Evolutionary conservation across 1,284 basidiomycete genomes (phyloP), one percentile per base, ranked within the genome.

Genomic region (Ustilago loliicola): DNA sequence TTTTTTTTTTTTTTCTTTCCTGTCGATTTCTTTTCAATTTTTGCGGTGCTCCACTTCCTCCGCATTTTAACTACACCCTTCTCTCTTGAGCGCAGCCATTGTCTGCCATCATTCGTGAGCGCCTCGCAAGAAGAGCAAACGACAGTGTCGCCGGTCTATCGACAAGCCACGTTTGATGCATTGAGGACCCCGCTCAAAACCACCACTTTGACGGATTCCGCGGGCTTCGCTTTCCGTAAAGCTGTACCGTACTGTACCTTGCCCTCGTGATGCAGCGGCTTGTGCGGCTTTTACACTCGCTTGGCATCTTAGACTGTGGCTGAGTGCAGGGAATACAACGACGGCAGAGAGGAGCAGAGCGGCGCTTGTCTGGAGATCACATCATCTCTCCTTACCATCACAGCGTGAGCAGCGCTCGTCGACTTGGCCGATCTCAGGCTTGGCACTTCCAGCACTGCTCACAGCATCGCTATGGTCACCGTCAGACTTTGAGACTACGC

Each of bases 31-130:
- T n/a, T n/a, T n/a, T n/a, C n/a, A n/a, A n/a, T n/a, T 19, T 52
- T 36, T 36, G 52, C 30, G 52, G 52, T 34, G 52, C 52, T 53
- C 52, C 52, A 21, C 52, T 34, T 53, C n/a, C 52, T 36, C 52
- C 52, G 29, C 27, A 25, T 25, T 7, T 45, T 19, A 19, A 45
- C n/a, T 21, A 2, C 21, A 6, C 19, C n/a, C 6, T 7, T 45
- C 15, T 45, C 42, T 17, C 19, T 21, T 21, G 42, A 45, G 42
- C 19, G 11, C 6, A 45, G 42, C 42, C n/a, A 21, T n/a, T 6
- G 42, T 45, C 19, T 8, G 7, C 6, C 0, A 1, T 7, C 19
- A n/a, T 48, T 19, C 15, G n/a, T 25, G 45, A 23, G n/a, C 21
- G 45, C 23, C 40, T 42, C 15, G 13, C 40, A 23, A 13, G 45